A percentile compares a stretch with the other conserved stretches of the same genome.
Conservation (phyloP, 129 eudicot species). For the Daucus carota region DH1_v3.0 NC_030385.2:34364501-34365000, state of each 20-base stretch:
- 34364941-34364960: slow-evolving; percentile 95
- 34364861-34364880: slow-evolving; percentile 47
- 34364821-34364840: slow-evolving; percentile 31
- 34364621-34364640: slow-evolving; percentile 53
- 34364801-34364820: slow-evolving; percentile 33
- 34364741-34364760: slow-evolving; percentile 95
- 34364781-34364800: slow-evolving; percentile 69
- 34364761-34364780: slow-evolving; percentile 93
- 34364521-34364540: slow-evolving; percentile 86
- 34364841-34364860: slow-evolving; percentile 30
- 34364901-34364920: slow-evolving; percentile 32
- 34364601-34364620: slow-evolving; percentile 61
- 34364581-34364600: slow-evolving; percentile 88
- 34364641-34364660: slow-evolving; percentile 57
- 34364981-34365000: slow-evolving; percentile 78
- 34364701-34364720: slow-evolving; percentile 93
- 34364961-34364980: slow-evolving; percentile 94
- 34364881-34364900: slow-evolving; percentile 26
- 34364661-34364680: slow-evolving; percentile 72
- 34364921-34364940: slow-evolving; percentile 59
- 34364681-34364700: slow-evolving; percentile 90
- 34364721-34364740: slow-evolving; percentile 83
- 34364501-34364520: slow-evolving; percentile 46
- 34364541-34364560: slow-evolving; percentile 73
- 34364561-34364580: slow-evolving; percentile 65